These are phyloP conservation scores for Lyophyllum decastes DNA, from an alignment of 768 basidiomycete genomes.

Conservation along the genomic window DNA sequence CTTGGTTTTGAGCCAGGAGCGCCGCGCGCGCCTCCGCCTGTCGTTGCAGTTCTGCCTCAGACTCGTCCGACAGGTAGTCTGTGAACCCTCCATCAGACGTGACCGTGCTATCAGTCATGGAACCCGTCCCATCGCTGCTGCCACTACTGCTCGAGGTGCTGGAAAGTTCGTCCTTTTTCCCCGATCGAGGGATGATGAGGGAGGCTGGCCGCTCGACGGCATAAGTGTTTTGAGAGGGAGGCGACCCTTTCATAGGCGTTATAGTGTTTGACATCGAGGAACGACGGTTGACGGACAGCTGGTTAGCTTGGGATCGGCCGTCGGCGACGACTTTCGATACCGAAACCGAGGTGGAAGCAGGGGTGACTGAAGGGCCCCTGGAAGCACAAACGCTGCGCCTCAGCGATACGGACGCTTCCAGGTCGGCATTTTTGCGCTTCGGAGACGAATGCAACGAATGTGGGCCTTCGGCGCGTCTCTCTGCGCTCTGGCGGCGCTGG, in stretches of 20 bases:
- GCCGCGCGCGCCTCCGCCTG: slow-evolving; percentile 84
- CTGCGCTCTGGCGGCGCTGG: slow-evolving; percentile 51
- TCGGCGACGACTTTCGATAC: slow-evolving; percentile 40
- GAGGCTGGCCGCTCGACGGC: slow-evolving; percentile 24
- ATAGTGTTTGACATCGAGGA: slow-evolving; percentile 26
- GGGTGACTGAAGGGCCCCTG: slow-evolving; percentile 46
- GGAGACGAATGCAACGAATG: slow-evolving; percentile 65
- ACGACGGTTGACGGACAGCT: slow-evolving; percentile 26
- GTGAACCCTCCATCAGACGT: slow-evolving; percentile 88
- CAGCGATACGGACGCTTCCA: slow-evolving; percentile 47
- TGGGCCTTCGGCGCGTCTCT: slow-evolving; percentile 45
- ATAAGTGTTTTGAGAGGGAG: slow-evolving; percentile 20
- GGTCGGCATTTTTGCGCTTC: slow-evolving; percentile 57
- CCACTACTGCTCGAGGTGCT: slow-evolving; percentile 62
- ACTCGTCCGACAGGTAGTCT: slow-evolving; percentile 90
- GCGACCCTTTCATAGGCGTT: slow-evolving; percentile 15
- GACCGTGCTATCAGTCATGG: slow-evolving; percentile 72
- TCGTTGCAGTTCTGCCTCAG: slow-evolving; percentile 85
- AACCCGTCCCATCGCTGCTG: slow-evolving; percentile 65
- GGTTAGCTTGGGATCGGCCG: slow-evolving; percentile 26
- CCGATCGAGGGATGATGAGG: slow-evolving; percentile 29
- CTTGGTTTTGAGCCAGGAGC: slow-evolving; percentile 74
- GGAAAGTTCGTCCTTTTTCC: slow-evolving; percentile 37
- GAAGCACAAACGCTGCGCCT: slow-evolving; percentile 39
- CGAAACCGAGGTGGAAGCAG: slow-evolving; percentile 41